phyloP scores from a whole-genome alignment of 441 rosid genomes.

The Dalechampia spathulata region DNA sequence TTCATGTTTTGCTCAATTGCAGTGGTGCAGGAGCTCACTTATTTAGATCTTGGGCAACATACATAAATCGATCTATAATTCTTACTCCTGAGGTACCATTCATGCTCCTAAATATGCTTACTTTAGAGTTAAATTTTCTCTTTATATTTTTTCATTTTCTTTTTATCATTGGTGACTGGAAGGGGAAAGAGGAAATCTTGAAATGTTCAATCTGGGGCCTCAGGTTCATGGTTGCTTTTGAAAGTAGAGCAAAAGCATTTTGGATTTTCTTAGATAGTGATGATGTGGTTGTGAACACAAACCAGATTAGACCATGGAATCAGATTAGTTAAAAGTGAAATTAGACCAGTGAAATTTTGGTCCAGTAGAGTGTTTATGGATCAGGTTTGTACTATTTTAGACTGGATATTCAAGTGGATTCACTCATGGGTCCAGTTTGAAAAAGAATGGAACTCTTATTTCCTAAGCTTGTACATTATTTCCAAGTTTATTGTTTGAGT shows the following conservation, averaged over 20 bases:
- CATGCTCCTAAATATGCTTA: slow-evolving; percentile 2
- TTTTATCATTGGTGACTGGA: not conserved
- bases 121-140: not conserved
- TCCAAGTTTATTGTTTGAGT: not conserved
- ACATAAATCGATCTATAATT: slow-evolving; percentile 75
- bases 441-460: not conserved
- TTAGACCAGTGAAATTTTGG: too few relatives aligned
- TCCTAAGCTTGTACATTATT: not conserved
- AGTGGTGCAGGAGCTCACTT: slow-evolving; percentile 98
- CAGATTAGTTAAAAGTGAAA: too few relatives aligned
- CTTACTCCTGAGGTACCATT: slow-evolving; percentile 88
- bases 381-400: too few relatives aligned
- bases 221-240: too few relatives aligned
- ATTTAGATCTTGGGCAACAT: slow-evolving; percentile 77
- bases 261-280: too few relatives aligned
- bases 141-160: not conserved
- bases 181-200: too few relatives aligned
- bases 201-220: too few relatives aligned
- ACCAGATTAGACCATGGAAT: too few relatives aligned
- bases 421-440: not conserved
- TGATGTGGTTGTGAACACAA: too few relatives aligned
- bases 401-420: too few relatives aligned
- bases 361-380: too few relatives aligned
- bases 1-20: slow-evolving; percentile 9
- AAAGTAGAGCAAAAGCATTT: too few relatives aligned